Conservation (phyloP, 1,139 yeast genomes). For the Pichia cactophila region DNA sequence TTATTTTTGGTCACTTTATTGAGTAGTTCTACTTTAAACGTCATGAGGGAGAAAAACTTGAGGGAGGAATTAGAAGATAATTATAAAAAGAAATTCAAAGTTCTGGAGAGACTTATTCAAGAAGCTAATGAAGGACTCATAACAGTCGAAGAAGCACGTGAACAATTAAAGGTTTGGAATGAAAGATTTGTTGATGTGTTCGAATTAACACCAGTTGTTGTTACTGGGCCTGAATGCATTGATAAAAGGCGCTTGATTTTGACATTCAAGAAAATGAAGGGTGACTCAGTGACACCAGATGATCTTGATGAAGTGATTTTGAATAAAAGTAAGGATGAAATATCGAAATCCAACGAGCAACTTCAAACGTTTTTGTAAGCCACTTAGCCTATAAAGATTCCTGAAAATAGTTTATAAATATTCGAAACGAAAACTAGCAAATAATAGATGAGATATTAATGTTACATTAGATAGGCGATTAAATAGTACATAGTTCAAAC, state of each 20-base stretch:
- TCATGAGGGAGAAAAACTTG: slow-evolving; percentile 27
- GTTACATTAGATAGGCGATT: background rate
- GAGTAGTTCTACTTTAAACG: slow-evolving; percentile 27
- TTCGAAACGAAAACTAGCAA: background rate
- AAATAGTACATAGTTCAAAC: background rate
- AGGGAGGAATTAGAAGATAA: slow-evolving; percentile 26
- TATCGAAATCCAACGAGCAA: slow-evolving; percentile 5
- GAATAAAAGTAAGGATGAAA: background rate
- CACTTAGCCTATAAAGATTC: background rate
- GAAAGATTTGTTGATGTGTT: slow-evolving; percentile 24
- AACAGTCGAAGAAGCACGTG: slow-evolving; percentile 23
- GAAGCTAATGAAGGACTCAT: slow-evolving; percentile 19
- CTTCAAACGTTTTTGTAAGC: slow-evolving; percentile 15
- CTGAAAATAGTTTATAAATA: background rate
- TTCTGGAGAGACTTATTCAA: slow-evolving; percentile 16
- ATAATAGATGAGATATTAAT: background rate
- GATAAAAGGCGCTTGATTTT: slow-evolving; percentile 12
- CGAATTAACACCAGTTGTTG: slow-evolving; percentile 20
- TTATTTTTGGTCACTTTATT: slow-evolving; percentile 25
- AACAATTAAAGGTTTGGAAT: slow-evolving; percentile 19
- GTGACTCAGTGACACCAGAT: slow-evolving; percentile 1
- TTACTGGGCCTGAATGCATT: slow-evolving; percentile 22
- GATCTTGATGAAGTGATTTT: background rate
- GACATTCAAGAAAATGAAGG: slow-evolving; percentile 10
- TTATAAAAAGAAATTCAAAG: slow-evolving; percentile 19